Evolutionary conservation across 176 grass and related monocot genomes (phyloP).

Genomic region (Oryza australiensis): DNA sequence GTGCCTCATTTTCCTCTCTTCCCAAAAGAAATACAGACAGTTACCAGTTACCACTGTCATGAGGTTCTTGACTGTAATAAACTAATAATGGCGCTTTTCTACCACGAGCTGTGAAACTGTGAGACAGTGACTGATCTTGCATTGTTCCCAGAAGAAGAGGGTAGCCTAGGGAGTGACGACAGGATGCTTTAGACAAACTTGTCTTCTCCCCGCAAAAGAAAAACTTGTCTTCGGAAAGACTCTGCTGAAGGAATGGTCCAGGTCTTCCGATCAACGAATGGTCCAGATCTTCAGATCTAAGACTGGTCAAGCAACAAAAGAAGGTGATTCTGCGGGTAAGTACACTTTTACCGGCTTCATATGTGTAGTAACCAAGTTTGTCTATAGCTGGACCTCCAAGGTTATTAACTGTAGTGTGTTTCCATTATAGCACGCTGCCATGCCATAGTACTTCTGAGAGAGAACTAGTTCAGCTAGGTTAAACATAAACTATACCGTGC

Average conservation of each 20-base stretch:
- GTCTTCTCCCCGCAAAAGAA: neutral
- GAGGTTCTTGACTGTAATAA: neutral
- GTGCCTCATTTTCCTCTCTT: neutral
- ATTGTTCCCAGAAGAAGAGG: neutral
- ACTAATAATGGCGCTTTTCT: slow-evolving; percentile 24
- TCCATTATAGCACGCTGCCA: too few relatives aligned
- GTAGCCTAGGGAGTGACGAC: neutral
- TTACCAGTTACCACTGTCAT: neutral
- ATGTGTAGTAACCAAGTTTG: neutral
- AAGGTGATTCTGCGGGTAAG: neutral
- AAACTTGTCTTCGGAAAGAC: neutral
- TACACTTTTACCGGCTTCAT: neutral
- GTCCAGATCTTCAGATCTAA: neutral
- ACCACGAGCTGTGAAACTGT: neutral
- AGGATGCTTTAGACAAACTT: slow-evolving; percentile 4
- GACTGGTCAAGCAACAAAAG: neutral
- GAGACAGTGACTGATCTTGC: neutral
- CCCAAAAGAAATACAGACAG: neutral
- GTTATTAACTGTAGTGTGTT: too few relatives aligned
- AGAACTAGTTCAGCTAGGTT: too few relatives aligned
- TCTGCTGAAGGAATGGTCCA: neutral
- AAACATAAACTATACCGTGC: too few relatives aligned
- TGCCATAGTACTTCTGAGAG: too few relatives aligned
- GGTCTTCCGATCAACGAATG: neutral
- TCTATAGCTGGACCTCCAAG: neutral